phyloP scores from a whole-genome alignment of 2,329 filamentous ascomycete species.

The Chaetomiaceae sp. region DNA sequence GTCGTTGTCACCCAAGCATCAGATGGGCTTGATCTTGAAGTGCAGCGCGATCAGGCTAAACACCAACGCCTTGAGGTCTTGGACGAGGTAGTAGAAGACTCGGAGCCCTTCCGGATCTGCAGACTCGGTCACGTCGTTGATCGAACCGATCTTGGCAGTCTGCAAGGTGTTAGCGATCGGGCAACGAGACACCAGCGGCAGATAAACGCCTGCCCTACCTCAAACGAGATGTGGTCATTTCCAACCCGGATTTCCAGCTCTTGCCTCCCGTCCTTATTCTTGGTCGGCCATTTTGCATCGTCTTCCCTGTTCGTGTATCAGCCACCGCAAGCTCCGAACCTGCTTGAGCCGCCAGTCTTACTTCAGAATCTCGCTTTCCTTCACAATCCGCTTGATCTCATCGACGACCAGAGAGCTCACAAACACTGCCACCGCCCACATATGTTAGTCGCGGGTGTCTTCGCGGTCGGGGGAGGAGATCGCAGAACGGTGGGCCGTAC shows the following conservation, averaged over 20 bases:
- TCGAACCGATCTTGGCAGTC: conserved; percentile 96
- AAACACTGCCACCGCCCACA: conserved; percentile 63
- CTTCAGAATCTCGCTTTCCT: conserved; percentile 96
- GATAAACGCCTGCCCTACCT: conserved; percentile 49
- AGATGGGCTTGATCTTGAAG: conserved; percentile 90
- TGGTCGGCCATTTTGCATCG: conserved; percentile 96
- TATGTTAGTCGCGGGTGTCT: neutral
- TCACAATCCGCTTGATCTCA: conserved; percentile 96
- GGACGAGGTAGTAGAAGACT: conserved; percentile 98
- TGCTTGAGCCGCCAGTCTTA: conserved; percentile 38
- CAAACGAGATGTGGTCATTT: conserved; percentile 95
- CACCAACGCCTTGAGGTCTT: conserved; percentile 92
- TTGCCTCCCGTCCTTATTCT: conserved; percentile 97
- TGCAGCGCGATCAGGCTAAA: conserved; percentile 95
- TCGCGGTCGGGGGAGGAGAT: no score
- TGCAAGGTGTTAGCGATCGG: conserved; percentile 35
- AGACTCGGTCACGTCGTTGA: conserved; percentile 95
- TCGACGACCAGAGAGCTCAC: conserved; percentile 85
- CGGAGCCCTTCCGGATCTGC: conserved; percentile 91
- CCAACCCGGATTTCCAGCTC: conserved; percentile 92
- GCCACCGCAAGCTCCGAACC: conserved; percentile 7
- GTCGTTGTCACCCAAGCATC: conserved; percentile 23
- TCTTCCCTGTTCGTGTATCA: conserved; percentile 66
- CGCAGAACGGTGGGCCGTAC: conserved; percentile 50
- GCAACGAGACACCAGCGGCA: neutral